Percentiles rank a stretch among this genome's conserved stretches.
phyloP scores from a whole-genome alignment of 2,329 filamentous ascomycete species.

The Paecilomyces variotii region DNA sequence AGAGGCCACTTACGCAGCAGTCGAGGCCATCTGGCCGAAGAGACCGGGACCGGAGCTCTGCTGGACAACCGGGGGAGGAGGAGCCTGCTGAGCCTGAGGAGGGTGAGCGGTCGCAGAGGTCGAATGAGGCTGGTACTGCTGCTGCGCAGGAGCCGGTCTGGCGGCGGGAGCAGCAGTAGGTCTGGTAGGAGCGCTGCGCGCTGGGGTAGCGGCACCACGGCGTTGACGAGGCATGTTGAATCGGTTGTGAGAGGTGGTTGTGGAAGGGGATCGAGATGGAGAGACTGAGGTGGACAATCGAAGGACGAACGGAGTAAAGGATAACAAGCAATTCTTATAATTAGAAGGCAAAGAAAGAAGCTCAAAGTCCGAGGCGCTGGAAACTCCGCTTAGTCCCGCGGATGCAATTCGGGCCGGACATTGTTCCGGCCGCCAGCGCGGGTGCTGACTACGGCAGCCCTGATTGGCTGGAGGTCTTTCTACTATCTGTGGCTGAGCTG shows the following conservation, averaged over 20 bases:
- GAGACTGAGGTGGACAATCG: slow-evolving; percentile 15
- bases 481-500: background rate
- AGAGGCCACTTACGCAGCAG: slow-evolving; percentile 71
- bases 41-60: slow-evolving; percentile 67
- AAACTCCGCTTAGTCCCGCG: background rate
- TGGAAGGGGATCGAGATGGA: slow-evolving; percentile 10
- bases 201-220: slow-evolving; percentile 50
- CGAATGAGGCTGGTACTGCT: slow-evolving; percentile 60
- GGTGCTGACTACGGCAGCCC: background rate
- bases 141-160: slow-evolving; percentile 45
- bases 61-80: slow-evolving; percentile 38
- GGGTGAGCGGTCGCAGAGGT: slow-evolving; percentile 47
- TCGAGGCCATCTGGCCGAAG: slow-evolving; percentile 94
- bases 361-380: background rate
- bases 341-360: background rate
- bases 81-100: slow-evolving; percentile 42
- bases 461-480: background rate
- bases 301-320: background rate
- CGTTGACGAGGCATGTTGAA: slow-evolving; percentile 69
- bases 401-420: too few relatives aligned
- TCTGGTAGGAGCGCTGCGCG: slow-evolving; percentile 54
- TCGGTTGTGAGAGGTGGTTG: slow-evolving; percentile 3
- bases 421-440: background rate
- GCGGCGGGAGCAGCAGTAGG: slow-evolving; percentile 56
- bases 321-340: background rate